Conservation (phyloP, 352 stramenopile species). For the Thalassiosira livingstoniorum region DNA sequence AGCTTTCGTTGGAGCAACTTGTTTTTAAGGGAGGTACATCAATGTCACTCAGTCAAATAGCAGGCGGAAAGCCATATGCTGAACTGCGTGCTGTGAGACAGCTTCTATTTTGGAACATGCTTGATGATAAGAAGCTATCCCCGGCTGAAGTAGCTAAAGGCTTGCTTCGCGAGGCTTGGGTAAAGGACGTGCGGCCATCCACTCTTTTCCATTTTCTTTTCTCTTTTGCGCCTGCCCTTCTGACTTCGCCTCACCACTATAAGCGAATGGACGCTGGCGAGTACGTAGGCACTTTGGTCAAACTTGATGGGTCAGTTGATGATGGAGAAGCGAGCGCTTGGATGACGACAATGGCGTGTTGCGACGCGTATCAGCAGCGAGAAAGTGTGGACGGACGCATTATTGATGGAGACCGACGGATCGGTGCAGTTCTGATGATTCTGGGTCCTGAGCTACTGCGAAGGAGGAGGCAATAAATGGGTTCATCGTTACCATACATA, state of each 20-base stretch:
- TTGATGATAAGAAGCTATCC: slow-evolving; percentile 72
- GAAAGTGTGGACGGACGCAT: slow-evolving; percentile 65
- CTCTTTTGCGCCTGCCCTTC: slow-evolving; percentile 74
- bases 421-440: slow-evolving; percentile 77
- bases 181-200: slow-evolving; percentile 79
- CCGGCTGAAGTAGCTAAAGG: slow-evolving; percentile 69
- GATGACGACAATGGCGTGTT: slow-evolving; percentile 82
- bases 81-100: slow-evolving; percentile 80
- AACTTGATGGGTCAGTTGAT: slow-evolving; percentile 75
- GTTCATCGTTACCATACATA: not conserved
- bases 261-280: slow-evolving; percentile 77
- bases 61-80: slow-evolving; percentile 76
- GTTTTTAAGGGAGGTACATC: slow-evolving; percentile 69
- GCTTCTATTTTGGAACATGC: slow-evolving; percentile 83
- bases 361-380: slow-evolving; percentile 82
- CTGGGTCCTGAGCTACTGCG: slow-evolving; percentile 81
- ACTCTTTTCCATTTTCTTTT: slow-evolving; percentile 85
- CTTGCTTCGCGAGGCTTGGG: slow-evolving; percentile 78
- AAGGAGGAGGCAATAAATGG: slow-evolving; percentile 40
- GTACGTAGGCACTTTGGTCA: slow-evolving; percentile 74
- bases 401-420: slow-evolving; percentile 71
- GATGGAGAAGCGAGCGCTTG: slow-evolving; percentile 81
- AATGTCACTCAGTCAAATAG: slow-evolving; percentile 70
- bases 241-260: slow-evolving; percentile 83
- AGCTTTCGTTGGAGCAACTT: slow-evolving; percentile 80